Conservation (phyloP, 2,329 filamentous ascomycete genomes). For the Cylindrodendrum hubeiense region DNA sequence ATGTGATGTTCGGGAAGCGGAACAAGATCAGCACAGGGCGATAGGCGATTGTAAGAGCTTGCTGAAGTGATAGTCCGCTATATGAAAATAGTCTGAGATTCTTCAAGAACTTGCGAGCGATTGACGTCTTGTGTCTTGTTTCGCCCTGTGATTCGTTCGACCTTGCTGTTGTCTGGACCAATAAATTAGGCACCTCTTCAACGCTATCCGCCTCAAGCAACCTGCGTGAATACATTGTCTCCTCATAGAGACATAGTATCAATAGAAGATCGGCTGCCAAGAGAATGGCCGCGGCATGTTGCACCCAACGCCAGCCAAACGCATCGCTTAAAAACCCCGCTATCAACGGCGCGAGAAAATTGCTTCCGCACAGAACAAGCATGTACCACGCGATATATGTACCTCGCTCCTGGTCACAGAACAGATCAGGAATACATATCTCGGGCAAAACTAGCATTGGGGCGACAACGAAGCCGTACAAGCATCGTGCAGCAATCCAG, state of each 20-base stretch:
- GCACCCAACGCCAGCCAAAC: constrained; percentile 62
- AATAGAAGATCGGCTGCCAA: constrained; percentile 54
- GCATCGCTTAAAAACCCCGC: constrained; percentile 63
- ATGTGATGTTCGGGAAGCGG: too few species aligned
- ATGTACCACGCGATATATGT: constrained; percentile 57
- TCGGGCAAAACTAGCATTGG: constrained; percentile 49
- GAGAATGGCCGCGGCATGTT: constrained; percentile 66
- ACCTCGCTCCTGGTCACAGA: constrained; percentile 59
- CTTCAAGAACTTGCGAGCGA: constrained; percentile 11
- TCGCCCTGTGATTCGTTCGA: too few species aligned
- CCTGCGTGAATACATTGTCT: constrained; percentile 65
- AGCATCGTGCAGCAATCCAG: too few species aligned
- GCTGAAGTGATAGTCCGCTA: too few species aligned
- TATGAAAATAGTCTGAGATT: too few species aligned
- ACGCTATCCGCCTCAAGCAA: constrained; percentile 44
- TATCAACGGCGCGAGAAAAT: constrained; percentile 61
- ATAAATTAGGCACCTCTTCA: not conserved
- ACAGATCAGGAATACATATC: constrained; percentile 51
- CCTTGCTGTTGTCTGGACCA: too few species aligned
- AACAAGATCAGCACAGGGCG: too few species aligned
- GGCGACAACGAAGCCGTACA: constrained; percentile 42
- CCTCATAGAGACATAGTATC: constrained; percentile 69
- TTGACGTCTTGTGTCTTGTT: too few species aligned
- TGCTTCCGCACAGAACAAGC: constrained; percentile 57
- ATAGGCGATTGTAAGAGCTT: too few species aligned